Base-by-base conservation (phyloP, 2,329 filamentous ascomycete genomes). In the Exophiala alcalophila region DNA sequence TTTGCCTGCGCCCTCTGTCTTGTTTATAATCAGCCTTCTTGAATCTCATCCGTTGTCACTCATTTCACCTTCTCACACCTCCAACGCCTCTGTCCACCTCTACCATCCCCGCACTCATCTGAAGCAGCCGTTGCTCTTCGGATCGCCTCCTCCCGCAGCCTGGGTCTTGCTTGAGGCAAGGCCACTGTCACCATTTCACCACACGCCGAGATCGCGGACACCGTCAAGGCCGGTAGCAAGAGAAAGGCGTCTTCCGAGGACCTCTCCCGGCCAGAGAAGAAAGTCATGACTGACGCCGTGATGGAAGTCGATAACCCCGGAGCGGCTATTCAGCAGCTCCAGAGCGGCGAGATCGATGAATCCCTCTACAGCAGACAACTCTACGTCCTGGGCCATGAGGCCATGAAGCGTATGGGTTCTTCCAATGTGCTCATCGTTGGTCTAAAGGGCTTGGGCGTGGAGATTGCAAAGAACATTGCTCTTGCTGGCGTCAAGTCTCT, bases 401-500 rank as follows among this genome's bases (percentile, higher is more conserved):
- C 92, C 55, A 98, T 98, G 92, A 97, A 94, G 77, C 89, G 92
- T 61, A 98, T 98, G 92, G 81, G 90, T 61, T 86, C 89, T 50
- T 97, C 92, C 41, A 94, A 97, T 62, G 80, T 98, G 47, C 84
- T 98, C 39, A 77, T 98, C 43, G 85, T 91, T 50, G 92, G 92
- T 53, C 73, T 97, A 56, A 91, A 92, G 66, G 92, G 92, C 37
- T 78, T 98, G 27, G 92, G 92, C 72, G 91, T 96, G 42, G 92
- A 98, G 70, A 92, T 98, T 59, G 91, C 92, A 61, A 98, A 98
- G 78, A 98, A 98, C 61, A 88, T 98, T 61, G 92, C 92, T 47
- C 83, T 98, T 57, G 92, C 92, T 58, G 92, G 92, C 65, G 92
- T 98, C 69, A 98, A 98, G 77, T 96, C 90, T 61, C 72, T 98